Evolutionary conservation across 768 basidiomycete species (phyloP), one percentile per base, ranked within the genome.

Genomic region (Tulasnella sp.): DNA sequence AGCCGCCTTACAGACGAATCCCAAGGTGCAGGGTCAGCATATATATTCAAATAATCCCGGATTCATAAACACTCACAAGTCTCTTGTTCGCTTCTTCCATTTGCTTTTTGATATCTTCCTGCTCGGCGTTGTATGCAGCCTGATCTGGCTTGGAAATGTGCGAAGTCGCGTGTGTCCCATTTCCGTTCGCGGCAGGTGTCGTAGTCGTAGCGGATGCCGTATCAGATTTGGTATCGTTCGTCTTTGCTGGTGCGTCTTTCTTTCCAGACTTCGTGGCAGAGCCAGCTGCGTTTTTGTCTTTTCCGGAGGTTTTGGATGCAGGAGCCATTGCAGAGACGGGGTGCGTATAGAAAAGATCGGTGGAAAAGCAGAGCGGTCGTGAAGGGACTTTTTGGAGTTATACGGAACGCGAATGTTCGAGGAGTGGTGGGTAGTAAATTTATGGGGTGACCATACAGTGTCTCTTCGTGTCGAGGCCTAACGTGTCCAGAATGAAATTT

Each of bases 41-140:
- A 8, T 7, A 8, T 4, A 17, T 19, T 21, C 14, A 36, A 36
- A 23, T 17, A 29, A 29, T 51, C 17, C 17, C 17, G 50, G 50
- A 15, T 17, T 17, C 9, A 15, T 2, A 11, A 17, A 6, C 37
- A 78, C 89, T 67, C 64, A 90, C 94, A 59, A 92, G 70, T 69
- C 88, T 84, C 19, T 69, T 70, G 69, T 96, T 89, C 48, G 91
- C 69, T 45, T 71, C 75, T 59, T 93, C 92, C 64, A 97, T 93
- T 65, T 92, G 85, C 23, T 75, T 71, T 70, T 85, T 90, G 62
- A 93, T 72, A 65, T 70, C 79, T 52, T 85, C 82, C 70, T 93
- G 89, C 71, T 97, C 91, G 7, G 75, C 77, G 52, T 96, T 87
- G 68, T 85, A 85, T n/a, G 70, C 72, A 46, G 76, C 76, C 71